Base-by-base conservation (phyloP, 106 monocot species). In the Amphibolis antarctica region DNA sequence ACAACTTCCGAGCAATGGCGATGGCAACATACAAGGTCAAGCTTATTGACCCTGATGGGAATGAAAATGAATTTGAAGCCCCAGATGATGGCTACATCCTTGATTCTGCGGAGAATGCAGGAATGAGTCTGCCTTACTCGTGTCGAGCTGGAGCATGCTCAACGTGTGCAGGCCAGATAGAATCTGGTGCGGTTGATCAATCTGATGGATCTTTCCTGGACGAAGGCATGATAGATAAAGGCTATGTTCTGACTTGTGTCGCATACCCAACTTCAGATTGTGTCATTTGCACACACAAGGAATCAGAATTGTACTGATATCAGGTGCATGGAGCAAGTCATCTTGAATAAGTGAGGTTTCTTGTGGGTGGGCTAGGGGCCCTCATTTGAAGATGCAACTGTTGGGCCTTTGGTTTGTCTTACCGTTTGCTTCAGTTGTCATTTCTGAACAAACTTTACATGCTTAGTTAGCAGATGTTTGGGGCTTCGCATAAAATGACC, bases 91-190 rank as follows among this genome's bases (percentile, higher is more conserved):
- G 68, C 26, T 92, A 86, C 73, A 77, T 92, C 29, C 79, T 92
- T 44, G 83, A 92, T 31, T 66, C 86, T 28, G 86, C 81, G 10
- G 91, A 92, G 71, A 53, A 4, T 15, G 81, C 74, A 0, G 84
- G 86, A 28, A 11, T 84, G 11, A 81, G 84, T 62, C 65, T 92
- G 49, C 81, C 92, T 0, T 86, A 81, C 68, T 92, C 86, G 0
- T 86, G 86, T 74, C 66, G 81, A n/a, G 86, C 84, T 1, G 82
- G 86, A 5, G 85, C 86, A 0, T 92, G 92, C 81, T 86, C 86
- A 12, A 92, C 92, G 0, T 92, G 86, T 26, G 84, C 84, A 2
- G 86, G 92, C 19, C 66, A 66, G 30, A 54, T 83, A 46, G 53
- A 24, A 17, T 67, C 70, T 0, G 83, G 86, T 9, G 48, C 75